phyloP scores from a whole-genome alignment of 495 filamentous ascomycete genomes.

The Penicillium canariense region DNA sequence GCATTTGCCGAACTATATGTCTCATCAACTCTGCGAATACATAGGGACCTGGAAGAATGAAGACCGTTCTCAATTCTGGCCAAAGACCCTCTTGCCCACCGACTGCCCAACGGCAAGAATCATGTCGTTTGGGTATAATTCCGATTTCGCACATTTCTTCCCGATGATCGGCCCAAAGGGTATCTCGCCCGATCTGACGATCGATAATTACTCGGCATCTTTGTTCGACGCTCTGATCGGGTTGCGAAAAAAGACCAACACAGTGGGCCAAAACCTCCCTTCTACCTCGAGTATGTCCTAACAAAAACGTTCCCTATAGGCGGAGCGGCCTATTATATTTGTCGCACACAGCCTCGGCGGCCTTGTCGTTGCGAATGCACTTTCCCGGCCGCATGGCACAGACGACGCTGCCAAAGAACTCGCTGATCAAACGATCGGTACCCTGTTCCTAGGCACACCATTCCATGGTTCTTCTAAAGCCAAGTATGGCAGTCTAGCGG shows the following conservation, averaged over 20 bases:
- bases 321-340: background rate
- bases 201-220: background rate
- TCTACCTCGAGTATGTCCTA: background rate
- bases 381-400: background rate
- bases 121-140: background rate
- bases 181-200: background rate
- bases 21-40: background rate
- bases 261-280: background rate
- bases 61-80: background rate
- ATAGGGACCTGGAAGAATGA: background rate
- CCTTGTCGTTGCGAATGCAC: background rate
- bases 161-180: background rate
- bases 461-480: background rate
- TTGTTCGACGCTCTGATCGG: background rate
- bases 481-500: background rate
- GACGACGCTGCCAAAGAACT: background rate
- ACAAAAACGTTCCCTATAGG: background rate
- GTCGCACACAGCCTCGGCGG: background rate
- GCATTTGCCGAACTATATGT: too few species aligned
- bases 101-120: background rate
- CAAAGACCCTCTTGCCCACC: background rate
- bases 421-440: background rate
- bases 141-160: background rate
- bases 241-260: background rate
- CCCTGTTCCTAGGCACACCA: background rate